Evolutionary conservation across 805 yeast species (phyloP), one percentile per base, ranked within the genome.

Genomic region (Saccharomycopsis sp.): DNA sequence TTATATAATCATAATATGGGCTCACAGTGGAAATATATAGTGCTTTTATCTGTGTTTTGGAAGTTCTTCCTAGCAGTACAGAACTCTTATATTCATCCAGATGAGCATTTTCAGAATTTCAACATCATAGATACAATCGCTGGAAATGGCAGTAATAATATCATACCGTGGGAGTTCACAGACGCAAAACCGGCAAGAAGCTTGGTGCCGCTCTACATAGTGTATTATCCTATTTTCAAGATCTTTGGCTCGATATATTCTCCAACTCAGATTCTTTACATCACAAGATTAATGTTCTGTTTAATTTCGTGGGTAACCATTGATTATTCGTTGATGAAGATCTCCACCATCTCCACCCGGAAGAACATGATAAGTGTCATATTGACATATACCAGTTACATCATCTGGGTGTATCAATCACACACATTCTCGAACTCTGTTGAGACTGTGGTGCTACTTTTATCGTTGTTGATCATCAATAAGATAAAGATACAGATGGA

Each of bases 71-170:
- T 89, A 52, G 84, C 87, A 0, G 68, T 87, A 1, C 82, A 86
- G 57, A 78, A 86, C 34, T 89, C 97, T 0, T 94, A 96, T 68
- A 84, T 94, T 53, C 99, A 96, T 65, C 99, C 99, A 0, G 99
- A 94, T 75, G 99, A 94, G 73, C 97, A 92, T 69, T 89, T 89
- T 69, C 99, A 96, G 69, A 81, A 85, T n/a, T 80, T 96, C 53
- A 96, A 91, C 69, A 86, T 87, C 0, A 67, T 93, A 23, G 76
- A 84, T 12, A 68, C 66, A 62, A 52, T 51, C 42, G 53, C 41
- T 53, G 20, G 17, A 22, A 15, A 14, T 20, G 25, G 35, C 5
- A 58, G 70, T 75, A 25, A 56, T 7, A 65, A 67, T 7, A 73
- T 76, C 14, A 65, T 78, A 0, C 92, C 97, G 0, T 93, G 99